phyloP scores from a whole-genome alignment of 805 yeast species.

The Sungouiozyma ichnusensis region DNA sequence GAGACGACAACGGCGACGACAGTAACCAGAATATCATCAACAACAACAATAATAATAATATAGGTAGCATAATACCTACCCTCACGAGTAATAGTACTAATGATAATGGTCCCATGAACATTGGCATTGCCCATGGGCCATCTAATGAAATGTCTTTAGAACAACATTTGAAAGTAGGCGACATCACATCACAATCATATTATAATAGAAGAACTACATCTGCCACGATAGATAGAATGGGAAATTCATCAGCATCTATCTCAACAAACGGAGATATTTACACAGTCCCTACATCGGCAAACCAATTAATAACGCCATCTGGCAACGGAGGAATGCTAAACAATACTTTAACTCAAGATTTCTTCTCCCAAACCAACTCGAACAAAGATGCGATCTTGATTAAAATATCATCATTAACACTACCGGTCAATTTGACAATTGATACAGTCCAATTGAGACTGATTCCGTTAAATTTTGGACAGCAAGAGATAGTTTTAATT shows the following conservation, averaged over 20 bases:
- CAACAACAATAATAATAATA: constrained; percentile 1
- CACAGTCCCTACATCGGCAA: constrained; percentile 18
- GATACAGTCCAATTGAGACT: constrained; percentile 19
- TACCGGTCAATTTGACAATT: constrained; percentile 28
- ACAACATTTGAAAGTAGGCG: background rate
- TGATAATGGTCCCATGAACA: background rate
- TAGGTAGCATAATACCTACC: too few relatives aligned
- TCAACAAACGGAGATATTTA: constrained; percentile 14
- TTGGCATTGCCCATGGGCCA: background rate
- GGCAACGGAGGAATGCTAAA: constrained; percentile 4
- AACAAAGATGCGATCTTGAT: constrained; percentile 62
- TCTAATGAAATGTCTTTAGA: background rate
- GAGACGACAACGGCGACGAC: too few relatives aligned
- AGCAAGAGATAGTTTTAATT: constrained; percentile 53
- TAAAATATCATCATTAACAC: constrained; percentile 36
- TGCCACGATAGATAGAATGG: constrained; percentile 24
- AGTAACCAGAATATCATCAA: background rate
- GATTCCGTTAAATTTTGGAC: constrained; percentile 30
- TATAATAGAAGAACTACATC: constrained; percentile 18
- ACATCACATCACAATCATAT: constrained; percentile 1
- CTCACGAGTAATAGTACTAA: background rate
- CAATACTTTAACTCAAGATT: background rate
- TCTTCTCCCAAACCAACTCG: constrained; percentile 2
- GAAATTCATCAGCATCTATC: constrained; percentile 10
- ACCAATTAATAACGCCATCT: constrained; percentile 3